Evolutionary conservation across 352 stramenopile species (phyloP).

Genomic region (Pythium coloratum): DNA sequence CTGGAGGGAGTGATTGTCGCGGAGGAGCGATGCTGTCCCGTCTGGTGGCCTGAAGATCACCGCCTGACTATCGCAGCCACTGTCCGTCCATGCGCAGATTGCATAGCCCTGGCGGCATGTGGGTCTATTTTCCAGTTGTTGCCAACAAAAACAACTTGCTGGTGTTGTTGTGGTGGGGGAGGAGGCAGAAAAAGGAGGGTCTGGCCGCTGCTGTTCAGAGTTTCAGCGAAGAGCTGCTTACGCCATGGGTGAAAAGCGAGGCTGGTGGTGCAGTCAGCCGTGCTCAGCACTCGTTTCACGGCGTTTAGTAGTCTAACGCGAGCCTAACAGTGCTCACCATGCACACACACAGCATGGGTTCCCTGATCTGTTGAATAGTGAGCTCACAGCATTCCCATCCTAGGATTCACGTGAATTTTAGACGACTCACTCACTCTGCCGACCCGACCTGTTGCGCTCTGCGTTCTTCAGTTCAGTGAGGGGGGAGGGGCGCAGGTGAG

Average conservation of each 20-base stretch:
- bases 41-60: conserved; percentile 25
- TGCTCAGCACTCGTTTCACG: neutral
- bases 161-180: neutral
- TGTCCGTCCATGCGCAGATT: neutral
- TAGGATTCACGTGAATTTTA: neutral
- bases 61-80: conserved; percentile 9
- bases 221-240: neutral
- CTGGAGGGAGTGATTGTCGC: conserved; percentile 1
- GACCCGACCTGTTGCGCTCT: neutral
- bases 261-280: neutral
- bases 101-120: neutral
- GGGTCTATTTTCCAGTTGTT: neutral
- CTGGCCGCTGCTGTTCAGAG: neutral
- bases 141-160: neutral
- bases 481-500: neutral
- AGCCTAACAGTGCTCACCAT: neutral
- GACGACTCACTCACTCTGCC: neutral
- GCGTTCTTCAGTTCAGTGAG: neutral
- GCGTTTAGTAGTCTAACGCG: conserved; percentile 1
- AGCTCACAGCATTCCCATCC: neutral
- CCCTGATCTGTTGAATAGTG: too few relatives aligned
- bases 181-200: neutral
- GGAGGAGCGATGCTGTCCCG: conserved; percentile 16
- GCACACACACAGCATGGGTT: too few relatives aligned
- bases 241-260: neutral